A percentile compares a stretch with the other conserved stretches of the same genome.
These are phyloP conservation scores for Ichthyophthirius multifiliis DNA, from an alignment of 169 alveolate species.

Conservation along the genomic window DNA sequence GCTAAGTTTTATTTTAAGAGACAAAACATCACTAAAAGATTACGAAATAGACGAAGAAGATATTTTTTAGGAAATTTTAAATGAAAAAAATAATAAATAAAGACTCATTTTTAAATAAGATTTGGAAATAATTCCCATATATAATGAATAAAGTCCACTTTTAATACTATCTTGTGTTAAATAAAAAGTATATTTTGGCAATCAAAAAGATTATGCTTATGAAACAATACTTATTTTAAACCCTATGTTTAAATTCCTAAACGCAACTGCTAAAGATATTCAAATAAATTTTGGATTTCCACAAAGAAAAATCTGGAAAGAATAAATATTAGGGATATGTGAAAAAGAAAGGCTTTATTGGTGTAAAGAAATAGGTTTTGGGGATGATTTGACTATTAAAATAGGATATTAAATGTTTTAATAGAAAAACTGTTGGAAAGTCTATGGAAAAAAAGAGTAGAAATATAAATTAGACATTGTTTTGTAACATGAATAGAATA, in stretches of 20 bases:
- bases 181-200: no score
- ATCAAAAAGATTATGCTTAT: constrained; percentile 20
- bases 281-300: constrained; percentile 24
- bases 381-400: constrained; percentile 2
- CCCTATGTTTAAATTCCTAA: constrained; percentile 33
- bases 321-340: no score
- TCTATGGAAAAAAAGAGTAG: background rate
- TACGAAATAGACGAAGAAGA: background rate
- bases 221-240: constrained; percentile 29
- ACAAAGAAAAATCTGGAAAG: no score
- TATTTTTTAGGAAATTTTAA: background rate
- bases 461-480: constrained; percentile 13
- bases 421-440: background rate
- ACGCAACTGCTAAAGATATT: constrained; percentile 22
- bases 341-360: no score
- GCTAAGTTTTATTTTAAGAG: background rate
- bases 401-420: constrained; percentile 4
- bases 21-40: background rate
- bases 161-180: no score
- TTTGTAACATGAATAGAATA: background rate
- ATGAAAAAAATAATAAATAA: background rate
- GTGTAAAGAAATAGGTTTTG: background rate
- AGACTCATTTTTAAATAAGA: constrained; percentile 18
- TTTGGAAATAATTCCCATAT: constrained; percentile 14
- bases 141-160: background rate